A percentile compares a stretch with the other conserved stretches of the same genome.
phyloP scores from a whole-genome alignment of 208 protist genomes.

The Naegleria gruberi region DNA sequence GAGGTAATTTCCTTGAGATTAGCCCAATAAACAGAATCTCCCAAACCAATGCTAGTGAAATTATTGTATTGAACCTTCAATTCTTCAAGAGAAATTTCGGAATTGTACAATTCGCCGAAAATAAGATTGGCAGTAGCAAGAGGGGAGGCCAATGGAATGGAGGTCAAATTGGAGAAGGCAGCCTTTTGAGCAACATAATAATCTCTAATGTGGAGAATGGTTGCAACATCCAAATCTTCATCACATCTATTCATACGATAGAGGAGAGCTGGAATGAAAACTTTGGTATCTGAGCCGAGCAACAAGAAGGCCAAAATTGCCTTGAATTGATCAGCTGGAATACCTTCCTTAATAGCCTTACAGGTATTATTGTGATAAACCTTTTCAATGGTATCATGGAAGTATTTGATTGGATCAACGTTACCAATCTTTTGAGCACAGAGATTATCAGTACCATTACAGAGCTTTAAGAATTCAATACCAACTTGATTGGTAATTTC shows the following conservation, averaged over 20 bases:
- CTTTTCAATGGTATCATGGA: neutral
- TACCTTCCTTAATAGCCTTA: neutral
- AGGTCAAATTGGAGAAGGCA: neutral
- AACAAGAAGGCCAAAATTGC: neutral
- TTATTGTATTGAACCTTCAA: neutral
- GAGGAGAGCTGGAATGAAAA: neutral
- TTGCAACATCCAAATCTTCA: neutral
- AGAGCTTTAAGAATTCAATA: neutral
- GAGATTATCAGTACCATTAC: neutral
- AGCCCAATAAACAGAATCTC: neutral
- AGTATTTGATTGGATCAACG: neutral
- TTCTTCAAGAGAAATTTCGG: neutral
- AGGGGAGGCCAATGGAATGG: neutral
- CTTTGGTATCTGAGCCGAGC: neutral
- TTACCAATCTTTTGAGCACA: neutral
- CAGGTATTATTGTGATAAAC: neutral
- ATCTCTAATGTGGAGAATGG: neutral
- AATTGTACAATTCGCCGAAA: neutral
- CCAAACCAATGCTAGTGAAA: neutral
- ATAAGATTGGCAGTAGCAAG: neutral
- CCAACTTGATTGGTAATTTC: neutral
- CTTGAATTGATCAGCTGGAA: neutral
- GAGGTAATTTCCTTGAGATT: neutral
- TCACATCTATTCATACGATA: constrained; percentile 16
- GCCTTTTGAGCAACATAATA: neutral